Evolutionary conservation across 106 monocot species (phyloP).

Genomic region (Chionographis japonica): DNA sequence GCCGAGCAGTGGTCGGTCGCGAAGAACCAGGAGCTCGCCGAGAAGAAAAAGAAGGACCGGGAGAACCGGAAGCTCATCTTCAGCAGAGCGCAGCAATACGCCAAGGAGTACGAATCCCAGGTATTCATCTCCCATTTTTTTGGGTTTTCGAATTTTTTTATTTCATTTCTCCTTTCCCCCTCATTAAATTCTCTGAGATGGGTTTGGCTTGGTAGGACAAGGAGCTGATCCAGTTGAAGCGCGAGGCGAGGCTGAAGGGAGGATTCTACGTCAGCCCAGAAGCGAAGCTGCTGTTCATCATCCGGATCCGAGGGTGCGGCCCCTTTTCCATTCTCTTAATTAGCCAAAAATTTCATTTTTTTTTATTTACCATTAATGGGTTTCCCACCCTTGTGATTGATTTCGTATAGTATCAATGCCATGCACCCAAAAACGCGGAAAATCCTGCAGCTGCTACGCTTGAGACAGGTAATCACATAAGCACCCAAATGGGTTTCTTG

Average conservation of each 20-base stretch:
- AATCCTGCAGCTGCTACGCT: constrained; percentile 40
- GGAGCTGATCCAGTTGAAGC: constrained; percentile 56
- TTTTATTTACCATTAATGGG: too few relatives aligned
- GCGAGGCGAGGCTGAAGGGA: constrained; percentile 64
- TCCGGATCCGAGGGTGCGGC: constrained; percentile 59
- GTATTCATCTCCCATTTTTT: constrained; percentile 7
- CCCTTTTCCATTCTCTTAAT: neutral
- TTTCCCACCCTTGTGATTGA: too few relatives aligned
- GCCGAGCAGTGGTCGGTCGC: constrained; percentile 51
- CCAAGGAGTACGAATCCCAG: constrained; percentile 57
- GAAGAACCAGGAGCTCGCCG: constrained; percentile 37
- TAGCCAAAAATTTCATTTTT: too few relatives aligned
- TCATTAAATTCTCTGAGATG: neutral
- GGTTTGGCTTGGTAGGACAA: constrained; percentile 30
- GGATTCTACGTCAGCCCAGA: constrained; percentile 73
- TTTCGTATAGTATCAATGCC: constrained; percentile 33
- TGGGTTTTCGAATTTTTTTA: neutral
- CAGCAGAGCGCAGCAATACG: constrained; percentile 43
- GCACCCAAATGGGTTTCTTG: too few relatives aligned
- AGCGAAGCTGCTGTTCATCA: constrained; percentile 53
- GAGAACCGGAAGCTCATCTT: constrained; percentile 53
- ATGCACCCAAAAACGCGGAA: constrained; percentile 40
- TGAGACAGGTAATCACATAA: constrained; percentile 26
- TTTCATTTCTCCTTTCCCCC: neutral
- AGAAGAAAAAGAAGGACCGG: constrained; percentile 32